These are phyloP conservation scores for Protostelium mycophagum DNA, from an alignment of 78 protist species.

Conservation along the genomic window DNA sequence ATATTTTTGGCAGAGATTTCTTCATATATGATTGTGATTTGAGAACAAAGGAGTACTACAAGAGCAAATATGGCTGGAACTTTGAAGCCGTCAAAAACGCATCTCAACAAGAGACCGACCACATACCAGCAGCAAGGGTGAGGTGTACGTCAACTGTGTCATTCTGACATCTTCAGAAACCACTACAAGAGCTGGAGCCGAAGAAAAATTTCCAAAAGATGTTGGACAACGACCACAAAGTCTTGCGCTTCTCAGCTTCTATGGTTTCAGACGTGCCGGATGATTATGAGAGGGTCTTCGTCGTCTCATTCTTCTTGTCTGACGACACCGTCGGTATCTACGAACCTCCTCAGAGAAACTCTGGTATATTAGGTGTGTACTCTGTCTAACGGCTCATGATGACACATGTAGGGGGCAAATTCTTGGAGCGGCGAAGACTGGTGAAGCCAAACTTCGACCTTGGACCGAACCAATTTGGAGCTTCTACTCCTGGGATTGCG, in stretches of 20 bases:
- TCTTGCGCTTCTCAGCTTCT: slow-evolving; percentile 47
- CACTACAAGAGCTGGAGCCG: slow-evolving; percentile 22
- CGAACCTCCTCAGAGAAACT: slow-evolving; percentile 49
- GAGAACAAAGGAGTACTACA: slow-evolving; percentile 21
- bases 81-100: not conserved
- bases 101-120: not conserved
- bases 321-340: slow-evolving; percentile 55
- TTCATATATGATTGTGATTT: slow-evolving; percentile 32
- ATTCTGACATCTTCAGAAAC: not conserved
- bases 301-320: slow-evolving; percentile 50
- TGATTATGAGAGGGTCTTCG: slow-evolving; percentile 46
- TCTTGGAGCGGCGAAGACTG: slow-evolving; percentile 17
- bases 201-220: slow-evolving; percentile 8
- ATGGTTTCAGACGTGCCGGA: not conserved
- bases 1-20: slow-evolving; percentile 22
- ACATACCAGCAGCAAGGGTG: not conserved
- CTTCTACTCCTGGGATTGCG: not conserved
- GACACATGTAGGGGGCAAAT: too few relatives aligned
- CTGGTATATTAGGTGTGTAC: slow-evolving; percentile 46
- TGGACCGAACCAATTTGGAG: not conserved
- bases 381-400: too few relatives aligned
- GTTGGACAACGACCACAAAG: slow-evolving; percentile 19
- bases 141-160: not conserved
- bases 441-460: not conserved
- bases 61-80: slow-evolving; percentile 1